phyloP scores from a whole-genome alignment of 2,329 filamentous ascomycete genomes.

The Corynespora cassiicola region DNA sequence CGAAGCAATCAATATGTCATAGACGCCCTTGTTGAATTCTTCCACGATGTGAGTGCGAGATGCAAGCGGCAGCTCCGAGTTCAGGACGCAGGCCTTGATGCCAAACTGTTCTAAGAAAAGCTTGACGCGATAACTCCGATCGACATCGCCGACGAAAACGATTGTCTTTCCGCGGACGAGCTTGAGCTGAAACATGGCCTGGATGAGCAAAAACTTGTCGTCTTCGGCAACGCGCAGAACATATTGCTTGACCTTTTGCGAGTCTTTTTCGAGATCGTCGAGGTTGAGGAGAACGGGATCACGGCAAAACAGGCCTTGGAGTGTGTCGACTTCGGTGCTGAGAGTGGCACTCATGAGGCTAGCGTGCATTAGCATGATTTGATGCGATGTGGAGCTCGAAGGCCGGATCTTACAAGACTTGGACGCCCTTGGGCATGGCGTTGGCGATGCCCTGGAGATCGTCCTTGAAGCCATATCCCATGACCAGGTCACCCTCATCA shows the following conservation, averaged over 20 bases:
- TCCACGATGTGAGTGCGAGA: slow-evolving; percentile 93
- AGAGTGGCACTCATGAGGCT: slow-evolving; percentile 89
- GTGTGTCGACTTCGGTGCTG: slow-evolving; percentile 81
- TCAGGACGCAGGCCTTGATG: slow-evolving; percentile 89
- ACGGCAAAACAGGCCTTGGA: slow-evolving; percentile 85
- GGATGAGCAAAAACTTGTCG: slow-evolving; percentile 92
- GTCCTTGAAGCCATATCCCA: slow-evolving; percentile 93
- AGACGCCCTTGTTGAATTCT: slow-evolving; percentile 95
- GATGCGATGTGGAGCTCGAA: too few species aligned
- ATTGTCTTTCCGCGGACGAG: slow-evolving; percentile 92
- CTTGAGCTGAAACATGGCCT: slow-evolving; percentile 94
- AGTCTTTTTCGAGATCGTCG: slow-evolving; percentile 80
- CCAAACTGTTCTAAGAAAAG: slow-evolving; percentile 97
- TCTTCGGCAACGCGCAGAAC: slow-evolving; percentile 94
- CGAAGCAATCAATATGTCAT: slow-evolving; percentile 97
- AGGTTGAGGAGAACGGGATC: slow-evolving; percentile 81
- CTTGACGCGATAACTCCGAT: slow-evolving; percentile 89
- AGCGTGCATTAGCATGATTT: slow-evolving; percentile 3
- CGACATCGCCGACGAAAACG: slow-evolving; percentile 84
- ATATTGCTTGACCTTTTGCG: slow-evolving; percentile 82
- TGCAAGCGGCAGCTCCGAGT: slow-evolving; percentile 93
- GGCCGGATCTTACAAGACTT: slow-evolving; percentile 66
- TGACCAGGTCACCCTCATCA: slow-evolving; percentile 91
- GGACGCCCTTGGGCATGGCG: slow-evolving; percentile 80
- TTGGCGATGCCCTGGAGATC: slow-evolving; percentile 83